phyloP scores from a whole-genome alignment of 1,284 basidiomycete genomes.

The Flammula alnicola region DNA sequence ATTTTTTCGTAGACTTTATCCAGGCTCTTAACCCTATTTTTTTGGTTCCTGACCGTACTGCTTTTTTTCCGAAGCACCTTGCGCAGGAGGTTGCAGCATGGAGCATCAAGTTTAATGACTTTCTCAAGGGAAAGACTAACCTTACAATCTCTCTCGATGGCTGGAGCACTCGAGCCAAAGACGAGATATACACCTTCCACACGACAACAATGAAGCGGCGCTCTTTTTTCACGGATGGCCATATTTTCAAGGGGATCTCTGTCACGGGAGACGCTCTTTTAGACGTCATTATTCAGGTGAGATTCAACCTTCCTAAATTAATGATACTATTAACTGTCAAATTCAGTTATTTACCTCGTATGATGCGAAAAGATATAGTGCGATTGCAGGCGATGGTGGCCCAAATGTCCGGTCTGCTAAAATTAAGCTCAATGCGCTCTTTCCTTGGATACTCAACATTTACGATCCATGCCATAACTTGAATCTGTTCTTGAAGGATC shows the following conservation, averaged over 20 bases:
- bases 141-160: slow-evolving; percentile 20
- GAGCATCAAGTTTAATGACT: slow-evolving; percentile 5
- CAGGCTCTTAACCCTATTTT: slow-evolving; percentile 10
- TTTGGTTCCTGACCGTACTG: slow-evolving; percentile 13
- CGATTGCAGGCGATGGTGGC: slow-evolving; percentile 25
- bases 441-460: slow-evolving; percentile 26
- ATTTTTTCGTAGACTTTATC: slow-evolving; percentile 9
- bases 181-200: slow-evolving; percentile 22
- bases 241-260: slow-evolving; percentile 24
- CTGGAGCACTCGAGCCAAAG: slow-evolving; percentile 11
- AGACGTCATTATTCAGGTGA: slow-evolving; percentile 1
- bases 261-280: slow-evolving; percentile 22
- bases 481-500: slow-evolving; percentile 25
- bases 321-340: background rate
- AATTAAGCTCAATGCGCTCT: slow-evolving; percentile 3
- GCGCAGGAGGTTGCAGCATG: slow-evolving; percentile 14
- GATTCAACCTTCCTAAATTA: background rate
- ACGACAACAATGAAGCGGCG: slow-evolving; percentile 13
- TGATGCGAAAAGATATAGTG: slow-evolving; percentile 16
- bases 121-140: slow-evolving; percentile 8
- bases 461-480: slow-evolving; percentile 28
- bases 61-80: slow-evolving; percentile 16
- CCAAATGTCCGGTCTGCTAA: slow-evolving; percentile 25
- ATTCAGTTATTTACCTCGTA: slow-evolving; percentile 14
- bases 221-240: slow-evolving; percentile 24